Evolutionary conservation across 495 filamentous ascomycete species (phyloP).

Genomic region (Aspergillus nanangensis): DNA sequence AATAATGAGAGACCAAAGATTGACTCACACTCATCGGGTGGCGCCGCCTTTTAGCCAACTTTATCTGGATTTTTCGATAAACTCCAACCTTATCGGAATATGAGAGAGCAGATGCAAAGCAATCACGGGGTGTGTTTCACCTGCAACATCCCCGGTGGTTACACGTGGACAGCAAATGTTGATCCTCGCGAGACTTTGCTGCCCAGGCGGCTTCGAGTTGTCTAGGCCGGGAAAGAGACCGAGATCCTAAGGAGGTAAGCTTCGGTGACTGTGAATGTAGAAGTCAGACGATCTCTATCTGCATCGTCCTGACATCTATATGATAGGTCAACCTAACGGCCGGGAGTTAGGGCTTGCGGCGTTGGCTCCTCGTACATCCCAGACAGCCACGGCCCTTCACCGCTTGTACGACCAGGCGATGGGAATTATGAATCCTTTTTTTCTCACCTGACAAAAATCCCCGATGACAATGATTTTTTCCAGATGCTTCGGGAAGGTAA

Average conservation of each 20-base stretch:
- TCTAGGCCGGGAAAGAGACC: no score
- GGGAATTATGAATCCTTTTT: no score
- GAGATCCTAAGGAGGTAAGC: no score
- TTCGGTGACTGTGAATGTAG: not conserved
- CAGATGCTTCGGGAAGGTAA: no score
- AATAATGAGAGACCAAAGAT: no score
- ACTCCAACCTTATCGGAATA: not conserved
- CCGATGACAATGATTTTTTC: no score
- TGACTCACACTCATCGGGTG: no score
- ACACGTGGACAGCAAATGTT: constrained; percentile 1
- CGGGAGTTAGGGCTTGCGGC: not conserved
- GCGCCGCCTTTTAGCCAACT: not conserved
- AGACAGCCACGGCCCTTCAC: not conserved
- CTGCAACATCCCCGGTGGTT: not conserved
- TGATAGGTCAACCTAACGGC: not conserved
- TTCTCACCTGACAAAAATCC: no score
- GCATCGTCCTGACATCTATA: not conserved
- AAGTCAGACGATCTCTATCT: not conserved
- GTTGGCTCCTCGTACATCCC: not conserved
- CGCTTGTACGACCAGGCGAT: no score
- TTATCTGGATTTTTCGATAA: no score
- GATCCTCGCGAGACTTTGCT: not conserved
- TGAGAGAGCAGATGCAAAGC: not conserved
- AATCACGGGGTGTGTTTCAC: not conserved
- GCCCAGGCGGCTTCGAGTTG: constrained; percentile 1